A percentile compares a stretch with the other conserved stretches of the same genome.
Conservation (phyloP, 1,284 basidiomycete species). For the Boletus smithii region DNA sequence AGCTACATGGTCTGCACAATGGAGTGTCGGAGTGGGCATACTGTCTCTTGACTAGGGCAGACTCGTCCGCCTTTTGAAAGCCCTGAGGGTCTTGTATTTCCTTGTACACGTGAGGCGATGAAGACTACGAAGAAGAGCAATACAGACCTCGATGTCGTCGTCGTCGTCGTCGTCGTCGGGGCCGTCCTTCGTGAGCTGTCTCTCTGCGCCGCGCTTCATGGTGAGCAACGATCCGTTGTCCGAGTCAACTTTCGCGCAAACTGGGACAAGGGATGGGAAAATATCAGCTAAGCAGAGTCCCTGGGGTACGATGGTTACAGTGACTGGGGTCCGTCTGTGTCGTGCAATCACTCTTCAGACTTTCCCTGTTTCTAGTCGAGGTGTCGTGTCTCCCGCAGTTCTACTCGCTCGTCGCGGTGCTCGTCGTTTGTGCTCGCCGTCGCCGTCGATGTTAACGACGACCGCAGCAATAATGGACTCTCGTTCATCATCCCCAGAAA, state of each 20-base stretch:
- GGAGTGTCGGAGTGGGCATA: constrained; percentile 32
- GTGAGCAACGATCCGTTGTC: constrained; percentile 16
- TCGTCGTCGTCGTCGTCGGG: constrained; percentile 36
- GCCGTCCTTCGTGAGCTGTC: constrained; percentile 64
- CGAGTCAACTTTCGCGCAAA: constrained; percentile 4
- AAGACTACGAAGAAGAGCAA: background rate
- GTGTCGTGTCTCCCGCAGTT: constrained; percentile 3
- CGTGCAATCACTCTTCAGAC: background rate
- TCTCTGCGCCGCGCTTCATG: constrained; percentile 77
- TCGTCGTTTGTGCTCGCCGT: constrained; percentile 5
- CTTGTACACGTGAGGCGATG: constrained; percentile 28
- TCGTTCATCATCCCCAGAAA: constrained; percentile 66
- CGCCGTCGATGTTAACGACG: constrained; percentile 48
- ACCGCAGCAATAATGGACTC: constrained; percentile 55
- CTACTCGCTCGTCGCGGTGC: constrained; percentile 1
- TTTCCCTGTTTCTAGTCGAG: background rate
- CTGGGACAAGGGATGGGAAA: constrained; percentile 11
- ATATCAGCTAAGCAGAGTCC: constrained; percentile 23
- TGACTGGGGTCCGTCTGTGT: too few species aligned
- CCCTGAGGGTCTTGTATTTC: constrained; percentile 42
- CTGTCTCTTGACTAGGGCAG: constrained; percentile 48
- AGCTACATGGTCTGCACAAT: background rate
- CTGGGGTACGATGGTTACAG: constrained; percentile 23
- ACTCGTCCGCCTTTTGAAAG: constrained; percentile 57
- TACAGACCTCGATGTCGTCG: constrained; percentile 36